These are phyloP conservation scores for Globisporangium okanoganense DNA, from an alignment of 352 stramenopile genomes.

Conservation along the genomic window DNA sequence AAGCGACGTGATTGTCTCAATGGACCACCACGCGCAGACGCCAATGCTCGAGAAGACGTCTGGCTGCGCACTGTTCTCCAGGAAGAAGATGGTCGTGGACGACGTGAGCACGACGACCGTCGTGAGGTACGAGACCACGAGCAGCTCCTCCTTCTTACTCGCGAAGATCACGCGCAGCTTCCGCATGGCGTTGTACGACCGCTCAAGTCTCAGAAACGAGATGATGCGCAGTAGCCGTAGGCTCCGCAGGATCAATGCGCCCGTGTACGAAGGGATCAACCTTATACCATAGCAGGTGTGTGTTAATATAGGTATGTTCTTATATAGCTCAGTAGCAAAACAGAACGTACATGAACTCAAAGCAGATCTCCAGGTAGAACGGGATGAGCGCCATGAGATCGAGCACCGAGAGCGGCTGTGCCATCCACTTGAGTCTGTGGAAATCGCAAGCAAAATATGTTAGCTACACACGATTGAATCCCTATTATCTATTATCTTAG, in stretches of 20 bases:
- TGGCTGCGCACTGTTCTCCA: slow-evolving; percentile 50
- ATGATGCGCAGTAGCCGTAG: slow-evolving; percentile 56
- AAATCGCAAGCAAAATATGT: no score
- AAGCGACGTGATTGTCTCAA: slow-evolving; percentile 68
- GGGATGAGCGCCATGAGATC: slow-evolving; percentile 49
- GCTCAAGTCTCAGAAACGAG: slow-evolving; percentile 55
- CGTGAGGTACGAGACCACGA: slow-evolving; percentile 58
- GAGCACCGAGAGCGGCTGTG: slow-evolving; percentile 47
- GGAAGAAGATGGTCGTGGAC: slow-evolving; percentile 63
- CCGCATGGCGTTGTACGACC: slow-evolving; percentile 59
- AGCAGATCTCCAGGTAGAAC: slow-evolving; percentile 57
- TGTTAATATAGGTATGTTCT: not conserved
- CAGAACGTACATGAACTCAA: slow-evolving; percentile 40
- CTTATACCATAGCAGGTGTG: not conserved
- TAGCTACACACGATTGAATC: no score
- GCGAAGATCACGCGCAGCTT: slow-evolving; percentile 49
- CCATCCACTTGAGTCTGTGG: slow-evolving; percentile 59
- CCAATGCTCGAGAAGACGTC: slow-evolving; percentile 46
- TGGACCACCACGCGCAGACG: slow-evolving; percentile 48
- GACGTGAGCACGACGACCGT: slow-evolving; percentile 48
- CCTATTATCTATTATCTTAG: no score
- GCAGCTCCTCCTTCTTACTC: slow-evolving; percentile 57
- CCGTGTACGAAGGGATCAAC: slow-evolving; percentile 27
- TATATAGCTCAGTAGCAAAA: not conserved
- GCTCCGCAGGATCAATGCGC: slow-evolving; percentile 43